A percentile compares a stretch with the other conserved stretches of the same genome.
These are phyloP conservation scores for Ogataea glucozyma DNA, from an alignment of 805 yeast species.

Conservation along the genomic window DNA sequence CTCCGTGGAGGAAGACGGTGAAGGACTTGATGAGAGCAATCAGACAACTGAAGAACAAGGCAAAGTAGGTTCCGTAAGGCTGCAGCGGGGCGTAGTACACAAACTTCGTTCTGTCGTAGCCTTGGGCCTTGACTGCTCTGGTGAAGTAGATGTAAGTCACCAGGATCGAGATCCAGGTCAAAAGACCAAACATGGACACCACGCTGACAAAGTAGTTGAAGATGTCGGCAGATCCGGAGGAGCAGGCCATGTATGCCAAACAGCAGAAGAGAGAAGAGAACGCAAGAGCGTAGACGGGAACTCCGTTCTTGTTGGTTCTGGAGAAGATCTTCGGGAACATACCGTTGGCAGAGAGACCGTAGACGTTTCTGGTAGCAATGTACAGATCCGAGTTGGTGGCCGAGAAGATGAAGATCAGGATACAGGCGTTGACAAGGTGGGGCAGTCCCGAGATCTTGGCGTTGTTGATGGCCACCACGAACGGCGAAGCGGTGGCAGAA, in stretches of 20 bases:
- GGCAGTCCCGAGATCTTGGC: conserved; percentile 68
- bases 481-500: conserved; percentile 77
- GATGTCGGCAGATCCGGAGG: conserved; percentile 54
- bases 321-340: conserved; percentile 72
- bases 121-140: conserved; percentile 68
- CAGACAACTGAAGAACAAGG: conserved; percentile 53
- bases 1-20: conserved; percentile 58
- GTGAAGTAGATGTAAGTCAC: conserved; percentile 66
- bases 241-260: conserved; percentile 70
- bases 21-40: conserved; percentile 68
- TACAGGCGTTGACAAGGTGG: conserved; percentile 75
- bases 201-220: conserved; percentile 74
- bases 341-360: conserved; percentile 70
- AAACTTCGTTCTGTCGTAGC: conserved; percentile 54
- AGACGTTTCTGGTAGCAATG: conserved; percentile 73
- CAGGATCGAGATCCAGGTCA: conserved; percentile 74
- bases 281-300: conserved; percentile 60
- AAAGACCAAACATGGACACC: conserved; percentile 71
- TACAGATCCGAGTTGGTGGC: conserved; percentile 81
- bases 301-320: conserved; percentile 66
- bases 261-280: conserved; percentile 56
- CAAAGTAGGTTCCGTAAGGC: conserved; percentile 65
- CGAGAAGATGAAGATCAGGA: conserved; percentile 73
- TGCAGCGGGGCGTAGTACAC: conserved; percentile 66
- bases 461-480: conserved; percentile 74